Conservation (phyloP, 2,329 filamentous ascomycete species). For the Fusarium tjaetaba region DNA sequence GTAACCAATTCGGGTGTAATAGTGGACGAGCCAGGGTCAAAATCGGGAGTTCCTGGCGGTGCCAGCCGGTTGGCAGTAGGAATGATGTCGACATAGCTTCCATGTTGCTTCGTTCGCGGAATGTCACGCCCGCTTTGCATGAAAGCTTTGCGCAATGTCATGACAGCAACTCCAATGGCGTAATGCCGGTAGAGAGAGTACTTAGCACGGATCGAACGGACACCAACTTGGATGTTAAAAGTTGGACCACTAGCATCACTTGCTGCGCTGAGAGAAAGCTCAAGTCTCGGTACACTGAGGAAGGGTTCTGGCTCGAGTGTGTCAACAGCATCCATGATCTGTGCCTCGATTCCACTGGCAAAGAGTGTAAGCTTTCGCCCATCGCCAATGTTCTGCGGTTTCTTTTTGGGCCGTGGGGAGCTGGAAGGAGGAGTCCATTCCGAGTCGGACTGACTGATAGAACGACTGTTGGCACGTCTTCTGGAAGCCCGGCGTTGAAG, state of each 20-base stretch:
- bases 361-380: constrained; percentile 85
- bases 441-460: constrained; percentile 74
- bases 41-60: constrained; percentile 50
- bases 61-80: constrained; percentile 49
- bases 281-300: constrained; percentile 84
- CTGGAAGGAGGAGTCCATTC: constrained; percentile 59
- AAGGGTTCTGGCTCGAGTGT: constrained; percentile 88
- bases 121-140: constrained; percentile 60
- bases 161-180: constrained; percentile 81
- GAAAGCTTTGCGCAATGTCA: constrained; percentile 78
- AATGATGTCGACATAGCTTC: constrained; percentile 30
- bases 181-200: constrained; percentile 97
- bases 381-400: constrained; percentile 70
- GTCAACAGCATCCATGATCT: constrained; percentile 88
- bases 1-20: constrained; percentile 74
- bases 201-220: constrained; percentile 81
- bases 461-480: constrained; percentile 79
- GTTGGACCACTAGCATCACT: constrained; percentile 89
- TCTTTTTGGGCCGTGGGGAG: constrained; percentile 59
- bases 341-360: constrained; percentile 84
- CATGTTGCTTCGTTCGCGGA: constrained; percentile 48
- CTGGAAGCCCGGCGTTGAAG: constrained; percentile 67
- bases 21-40: constrained; percentile 49
- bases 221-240: constrained; percentile 84
- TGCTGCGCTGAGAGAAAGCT: constrained; percentile 83